phyloP scores from a whole-genome alignment of 176 grass and related monocot genomes.

The Phoenix roebelenii region DNA sequence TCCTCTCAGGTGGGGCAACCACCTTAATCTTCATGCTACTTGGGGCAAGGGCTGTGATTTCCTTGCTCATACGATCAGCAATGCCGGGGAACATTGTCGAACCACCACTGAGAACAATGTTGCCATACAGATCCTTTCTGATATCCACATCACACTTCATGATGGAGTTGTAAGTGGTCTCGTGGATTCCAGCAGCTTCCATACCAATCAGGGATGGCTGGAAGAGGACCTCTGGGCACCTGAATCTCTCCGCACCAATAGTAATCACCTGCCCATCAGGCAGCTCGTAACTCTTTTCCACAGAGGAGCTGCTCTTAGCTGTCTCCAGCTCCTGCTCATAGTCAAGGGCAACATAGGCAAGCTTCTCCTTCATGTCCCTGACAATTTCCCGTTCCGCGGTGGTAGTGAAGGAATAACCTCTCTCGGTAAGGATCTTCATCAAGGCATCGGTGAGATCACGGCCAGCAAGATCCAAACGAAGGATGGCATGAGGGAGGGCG shows the following conservation, averaged over 20 bases:
- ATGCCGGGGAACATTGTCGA: conserved; percentile 44
- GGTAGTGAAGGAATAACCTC: conserved; percentile 41
- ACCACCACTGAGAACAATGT: conserved; percentile 43
- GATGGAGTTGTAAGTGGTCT: conserved; percentile 46
- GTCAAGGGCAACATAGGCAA: conserved; percentile 29
- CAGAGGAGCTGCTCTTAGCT: conserved; percentile 33
- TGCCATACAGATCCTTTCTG: conserved; percentile 41
- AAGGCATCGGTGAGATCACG: conserved; percentile 36
- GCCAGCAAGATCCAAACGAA: conserved; percentile 33
- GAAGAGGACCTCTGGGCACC: conserved; percentile 41
- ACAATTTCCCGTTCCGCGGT: conserved; percentile 39
- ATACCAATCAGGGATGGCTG: conserved; percentile 38
- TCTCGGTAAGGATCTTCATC: conserved; percentile 42
- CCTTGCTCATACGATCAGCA: conserved; percentile 35
- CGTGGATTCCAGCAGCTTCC: conserved; percentile 43
- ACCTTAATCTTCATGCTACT: conserved; percentile 45
- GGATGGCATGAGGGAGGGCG: conserved; percentile 35
- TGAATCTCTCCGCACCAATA: conserved; percentile 36
- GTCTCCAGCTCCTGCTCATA: conserved; percentile 36
- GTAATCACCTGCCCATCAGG: conserved; percentile 43
- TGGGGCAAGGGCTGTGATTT: conserved; percentile 35
- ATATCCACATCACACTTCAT: conserved; percentile 44
- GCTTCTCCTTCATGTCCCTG: conserved; percentile 42
- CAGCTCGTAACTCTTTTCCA: conserved; percentile 41
- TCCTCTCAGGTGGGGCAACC: conserved; percentile 34